Evolutionary conservation across 2,329 filamentous ascomycete genomes (phyloP).

Genomic region (Exophiala xenobiotica): DNA sequence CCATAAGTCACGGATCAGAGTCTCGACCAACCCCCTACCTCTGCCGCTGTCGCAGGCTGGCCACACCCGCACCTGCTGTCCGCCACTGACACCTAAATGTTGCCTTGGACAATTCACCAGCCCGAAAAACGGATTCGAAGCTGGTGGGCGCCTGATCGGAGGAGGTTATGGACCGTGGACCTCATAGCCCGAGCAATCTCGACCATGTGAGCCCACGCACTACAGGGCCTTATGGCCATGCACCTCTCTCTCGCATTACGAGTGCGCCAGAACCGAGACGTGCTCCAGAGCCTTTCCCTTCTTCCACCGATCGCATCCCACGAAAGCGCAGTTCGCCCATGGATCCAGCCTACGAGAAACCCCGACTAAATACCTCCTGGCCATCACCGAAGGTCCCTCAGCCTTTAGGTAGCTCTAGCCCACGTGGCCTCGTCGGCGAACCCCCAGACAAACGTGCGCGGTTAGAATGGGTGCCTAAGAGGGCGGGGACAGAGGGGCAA

Average conservation of each 20-base stretch:
- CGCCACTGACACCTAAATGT: constrained; percentile 16
- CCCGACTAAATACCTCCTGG: constrained; percentile 7
- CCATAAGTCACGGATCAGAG: constrained; percentile 6
- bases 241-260: constrained; percentile 21
- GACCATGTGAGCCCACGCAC: constrained; percentile 17
- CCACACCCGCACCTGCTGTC: constrained; percentile 9
- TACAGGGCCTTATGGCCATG: constrained; percentile 9
- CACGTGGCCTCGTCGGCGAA: constrained; percentile 9
- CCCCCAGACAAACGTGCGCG: constrained; percentile 22
- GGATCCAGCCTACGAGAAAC: constrained; percentile 8
- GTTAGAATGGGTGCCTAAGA: constrained; percentile 15
- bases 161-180: constrained; percentile 21
- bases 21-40: constrained; percentile 12
- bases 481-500: constrained; percentile 6
- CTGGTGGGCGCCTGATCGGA: constrained; percentile 8
- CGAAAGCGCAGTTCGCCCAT: constrained; percentile 22
- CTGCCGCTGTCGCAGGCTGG: constrained; percentile 8
- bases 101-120: constrained; percentile 15
- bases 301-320: constrained; percentile 11
- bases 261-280: constrained; percentile 22
- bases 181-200: constrained; percentile 7
- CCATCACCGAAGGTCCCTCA: constrained; percentile 11
- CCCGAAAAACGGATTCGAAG: constrained; percentile 19
- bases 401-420: constrained; percentile 4
- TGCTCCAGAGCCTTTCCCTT: constrained; percentile 4